Base-by-base conservation (phyloP, 1,139 yeast genomes). In the Ogataea hybrid region DNA sequence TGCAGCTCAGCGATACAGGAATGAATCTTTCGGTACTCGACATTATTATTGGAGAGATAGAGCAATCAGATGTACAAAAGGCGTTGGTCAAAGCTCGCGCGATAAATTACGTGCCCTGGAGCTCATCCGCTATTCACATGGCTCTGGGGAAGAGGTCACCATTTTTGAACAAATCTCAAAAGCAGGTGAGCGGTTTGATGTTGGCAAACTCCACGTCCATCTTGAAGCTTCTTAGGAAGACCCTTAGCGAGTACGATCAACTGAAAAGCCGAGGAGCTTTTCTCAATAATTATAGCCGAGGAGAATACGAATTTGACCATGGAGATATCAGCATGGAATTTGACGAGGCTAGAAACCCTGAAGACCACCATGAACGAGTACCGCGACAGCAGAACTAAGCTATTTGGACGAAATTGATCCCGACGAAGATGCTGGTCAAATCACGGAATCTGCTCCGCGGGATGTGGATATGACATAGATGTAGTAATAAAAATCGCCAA, bases 261-360 rank as follows among this genome's bases (percentile, higher is more conserved):
- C 73, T 92, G 38, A 87, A 86, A 52, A 79, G 79, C 43, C 73
- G 95, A 46, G 81, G 80, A 42, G 98, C 98, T 0, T 92, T 90
- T 58, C 67, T 92, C 47, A 92, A 86, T 49, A 84, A 83, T 42
- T 92, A 88, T 63, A 70, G 77, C 23, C 81, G 69, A 55, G 74
- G 73, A 45, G 69, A 69, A 41, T 59, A 55, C 32, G 61, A 59
- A 31, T 39, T 48, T 5, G 57, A 71, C 34, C 62, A 70, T 30
- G 75, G 75, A 37, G 80, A 80, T 56, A 85, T 85, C 5, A 69
- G 84, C 56, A 88, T 79, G 20, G 87, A 87, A 63, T 92, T 92
- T 58, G 77, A 74, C 42, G 95, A 86, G 43, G 81, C 96, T 37
- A 70, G 95, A 85, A 51, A 75, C 79, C 12, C 84, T 89, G 1